Conservation (phyloP, 2,329 filamentous ascomycete species). For the Botryotinia calthae region DNA sequence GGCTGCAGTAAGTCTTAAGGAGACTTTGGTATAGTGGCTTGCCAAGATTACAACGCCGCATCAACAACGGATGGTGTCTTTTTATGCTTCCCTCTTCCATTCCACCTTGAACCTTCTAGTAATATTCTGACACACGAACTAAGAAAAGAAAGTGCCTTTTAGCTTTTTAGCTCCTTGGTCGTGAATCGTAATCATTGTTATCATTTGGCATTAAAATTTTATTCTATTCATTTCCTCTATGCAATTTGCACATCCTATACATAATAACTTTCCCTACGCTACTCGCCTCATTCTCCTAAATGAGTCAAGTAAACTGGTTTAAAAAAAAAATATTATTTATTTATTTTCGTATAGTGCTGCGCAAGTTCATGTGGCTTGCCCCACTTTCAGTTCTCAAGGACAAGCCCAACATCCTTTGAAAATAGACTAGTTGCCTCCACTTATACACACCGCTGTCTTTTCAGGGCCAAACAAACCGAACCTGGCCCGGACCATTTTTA, state of each 20-base stretch:
- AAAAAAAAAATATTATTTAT: too few species aligned
- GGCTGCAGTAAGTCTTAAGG: constrained; percentile 19
- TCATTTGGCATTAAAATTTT: neutral
- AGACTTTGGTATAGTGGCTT: constrained; percentile 8
- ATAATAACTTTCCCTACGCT: neutral
- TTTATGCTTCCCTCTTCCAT: constrained; percentile 12
- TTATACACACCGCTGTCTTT: constrained; percentile 20
- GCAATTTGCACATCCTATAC: neutral
- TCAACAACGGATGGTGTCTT: constrained; percentile 14
- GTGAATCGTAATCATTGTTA: neutral
- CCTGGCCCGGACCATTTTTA: constrained; percentile 10
- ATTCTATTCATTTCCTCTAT: neutral
- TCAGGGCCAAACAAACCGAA: constrained; percentile 17
- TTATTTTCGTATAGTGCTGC: constrained; percentile 4
- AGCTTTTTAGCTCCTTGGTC: neutral
- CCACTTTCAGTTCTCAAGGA: constrained; percentile 17
- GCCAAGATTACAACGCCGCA: constrained; percentile 13
- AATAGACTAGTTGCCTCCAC: constrained; percentile 18
- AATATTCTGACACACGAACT: constrained; percentile 21
- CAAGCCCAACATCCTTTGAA: constrained; percentile 11
- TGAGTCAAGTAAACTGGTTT: neutral
- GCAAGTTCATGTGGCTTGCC: constrained; percentile 14
- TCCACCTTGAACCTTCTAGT: constrained; percentile 14
- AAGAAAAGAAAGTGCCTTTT: constrained; percentile 10
- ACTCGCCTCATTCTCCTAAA: constrained; percentile 15